A percentile compares a stretch with the other conserved stretches of the same genome.
Evolutionary conservation across 2,329 filamentous ascomycete genomes (phyloP).

Genomic region (Samsoniella hepiali): DNA sequence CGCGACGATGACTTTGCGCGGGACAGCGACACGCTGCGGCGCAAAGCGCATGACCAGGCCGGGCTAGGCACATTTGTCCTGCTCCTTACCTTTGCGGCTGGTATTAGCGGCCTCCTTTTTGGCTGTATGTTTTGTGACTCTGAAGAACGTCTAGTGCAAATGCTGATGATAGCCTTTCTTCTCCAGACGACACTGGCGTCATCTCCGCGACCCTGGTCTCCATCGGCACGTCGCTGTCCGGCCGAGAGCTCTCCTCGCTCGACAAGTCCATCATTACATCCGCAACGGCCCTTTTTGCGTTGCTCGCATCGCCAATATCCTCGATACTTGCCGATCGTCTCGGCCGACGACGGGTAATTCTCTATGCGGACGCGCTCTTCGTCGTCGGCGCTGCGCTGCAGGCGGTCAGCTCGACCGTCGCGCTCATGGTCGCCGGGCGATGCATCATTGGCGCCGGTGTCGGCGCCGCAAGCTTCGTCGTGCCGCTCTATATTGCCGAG

Average conservation of each 20-base stretch:
- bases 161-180: not conserved
- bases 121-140: constrained; percentile 51
- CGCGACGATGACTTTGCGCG: constrained; percentile 30
- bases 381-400: constrained; percentile 64
- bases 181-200: constrained; percentile 62
- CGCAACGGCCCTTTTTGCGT: constrained; percentile 64
- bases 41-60: constrained; percentile 27
- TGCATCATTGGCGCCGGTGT: constrained; percentile 69
- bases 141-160: constrained; percentile 4
- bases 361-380: constrained; percentile 65
- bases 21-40: constrained; percentile 28
- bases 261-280: constrained; percentile 71
- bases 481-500: constrained; percentile 86
- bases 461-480: constrained; percentile 75
- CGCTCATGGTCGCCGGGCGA: constrained; percentile 63
- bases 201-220: constrained; percentile 67
- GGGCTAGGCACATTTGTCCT: constrained; percentile 54
- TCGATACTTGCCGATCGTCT: constrained; percentile 60
- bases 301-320: constrained; percentile 60
- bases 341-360: constrained; percentile 61
- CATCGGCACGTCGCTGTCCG: constrained; percentile 56
- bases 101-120: constrained; percentile 65
- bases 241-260: constrained; percentile 54
- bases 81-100: constrained; percentile 60
- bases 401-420: constrained; percentile 55